Percentiles rank a stretch among this genome's conserved stretches.
These are phyloP conservation scores for Suhomyces coccinellae DNA, from an alignment of 1,139 yeast species.

Conservation along the genomic window DNA sequence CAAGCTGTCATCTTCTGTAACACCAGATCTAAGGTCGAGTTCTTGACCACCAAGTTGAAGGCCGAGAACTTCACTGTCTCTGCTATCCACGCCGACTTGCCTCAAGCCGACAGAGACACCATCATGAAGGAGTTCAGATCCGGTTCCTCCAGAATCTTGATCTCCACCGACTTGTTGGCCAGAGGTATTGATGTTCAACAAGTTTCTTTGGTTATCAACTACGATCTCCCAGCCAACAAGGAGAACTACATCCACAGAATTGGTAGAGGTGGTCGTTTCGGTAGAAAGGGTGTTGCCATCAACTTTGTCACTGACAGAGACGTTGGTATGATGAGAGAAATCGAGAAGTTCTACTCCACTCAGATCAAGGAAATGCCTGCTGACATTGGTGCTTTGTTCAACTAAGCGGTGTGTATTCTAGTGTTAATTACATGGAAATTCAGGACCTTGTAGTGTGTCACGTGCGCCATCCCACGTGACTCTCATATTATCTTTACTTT, in stretches of 20 bases:
- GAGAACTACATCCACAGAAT: conserved; percentile 99
- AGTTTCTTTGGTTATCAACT: conserved; percentile 96
- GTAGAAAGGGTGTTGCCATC: conserved; percentile 99
- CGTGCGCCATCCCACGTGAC: neutral
- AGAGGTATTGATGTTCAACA: conserved; percentile 99
- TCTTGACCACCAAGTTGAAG: conserved; percentile 82
- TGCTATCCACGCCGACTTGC: conserved; percentile 96
- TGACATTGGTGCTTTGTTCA: conserved; percentile 81
- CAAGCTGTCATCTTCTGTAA: conserved; percentile 99
- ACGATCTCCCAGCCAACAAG: conserved; percentile 95
- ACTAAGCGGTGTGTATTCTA: conserved; percentile 28
- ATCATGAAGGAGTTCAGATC: conserved; percentile 99
- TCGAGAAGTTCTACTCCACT: conserved; percentile 97
- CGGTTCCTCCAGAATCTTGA: conserved; percentile 96
- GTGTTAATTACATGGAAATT: conserved; percentile 6
- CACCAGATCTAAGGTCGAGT: conserved; percentile 97
- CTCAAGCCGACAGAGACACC: conserved; percentile 95
- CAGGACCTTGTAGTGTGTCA: neutral
- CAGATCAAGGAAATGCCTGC: conserved; percentile 98
- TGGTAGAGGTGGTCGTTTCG: conserved; percentile 99
- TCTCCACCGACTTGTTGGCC: conserved; percentile 96
- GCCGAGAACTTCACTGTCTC: conserved; percentile 92
- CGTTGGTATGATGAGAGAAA: conserved; percentile 92
- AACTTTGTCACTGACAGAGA: conserved; percentile 93
- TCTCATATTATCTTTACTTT: neutral